phyloP scores from a whole-genome alignment of 2,329 filamentous ascomycete genomes.

The Aspergillus piperis region DNA sequence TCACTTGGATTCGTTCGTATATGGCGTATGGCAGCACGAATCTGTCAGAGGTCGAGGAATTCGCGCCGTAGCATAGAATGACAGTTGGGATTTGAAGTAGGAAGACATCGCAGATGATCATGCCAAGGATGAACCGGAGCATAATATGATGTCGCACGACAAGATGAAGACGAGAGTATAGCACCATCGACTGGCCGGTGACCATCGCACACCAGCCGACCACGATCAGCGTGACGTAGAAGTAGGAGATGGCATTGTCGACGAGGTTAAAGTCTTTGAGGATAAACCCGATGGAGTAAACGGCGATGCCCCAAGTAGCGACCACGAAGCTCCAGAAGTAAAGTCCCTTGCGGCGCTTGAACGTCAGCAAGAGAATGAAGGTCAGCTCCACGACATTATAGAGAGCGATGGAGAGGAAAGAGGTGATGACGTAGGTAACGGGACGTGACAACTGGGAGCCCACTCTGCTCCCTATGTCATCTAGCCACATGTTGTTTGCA shows the following conservation, averaged over 20 bases:
- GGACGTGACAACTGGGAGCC: background rate
- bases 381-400: background rate
- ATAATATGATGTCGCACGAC: background rate
- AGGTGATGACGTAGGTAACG: background rate
- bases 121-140: background rate
- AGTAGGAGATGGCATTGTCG: background rate
- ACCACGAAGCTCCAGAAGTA: background rate
- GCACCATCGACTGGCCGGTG: background rate
- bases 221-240: background rate
- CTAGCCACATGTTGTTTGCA: background rate
- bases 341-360: background rate
- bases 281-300: background rate
- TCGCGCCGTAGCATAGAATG: background rate
- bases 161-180: background rate
- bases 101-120: background rate
- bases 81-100: background rate
- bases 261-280: background rate
- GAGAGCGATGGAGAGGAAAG: background rate
- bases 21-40: background rate
- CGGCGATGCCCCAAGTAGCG: background rate
- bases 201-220: background rate
- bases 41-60: background rate
- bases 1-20: background rate
- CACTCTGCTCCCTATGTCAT: background rate
- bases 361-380: background rate